A percentile compares a stretch with the other conserved stretches of the same genome.
These are phyloP conservation scores for Veloporphyrellus conicus DNA, from an alignment of 1,284 basidiomycete genomes.

Conservation along the genomic window DNA sequence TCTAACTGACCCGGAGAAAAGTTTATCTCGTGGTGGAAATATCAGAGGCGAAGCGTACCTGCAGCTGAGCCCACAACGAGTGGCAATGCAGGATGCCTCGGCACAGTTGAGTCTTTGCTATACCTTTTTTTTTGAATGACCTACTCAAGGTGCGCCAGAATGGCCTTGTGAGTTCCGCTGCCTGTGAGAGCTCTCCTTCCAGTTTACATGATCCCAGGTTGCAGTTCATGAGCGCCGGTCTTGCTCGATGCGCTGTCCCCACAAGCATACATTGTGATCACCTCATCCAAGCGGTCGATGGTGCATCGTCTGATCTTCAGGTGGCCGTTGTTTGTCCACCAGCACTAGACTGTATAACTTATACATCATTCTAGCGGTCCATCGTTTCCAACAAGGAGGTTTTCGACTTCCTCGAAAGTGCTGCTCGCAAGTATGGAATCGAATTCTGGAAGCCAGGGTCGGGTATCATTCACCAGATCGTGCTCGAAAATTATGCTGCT, in stretches of 20 bases:
- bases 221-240: conserved; percentile 98
- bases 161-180: conserved; percentile 61
- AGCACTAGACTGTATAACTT: conserved; percentile 1
- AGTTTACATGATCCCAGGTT: conserved; percentile 49
- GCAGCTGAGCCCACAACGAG: conserved; percentile 86
- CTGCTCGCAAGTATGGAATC: conserved; percentile 90
- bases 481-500: conserved; percentile 95
- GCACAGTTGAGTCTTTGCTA: conserved; percentile 69
- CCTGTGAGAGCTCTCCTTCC: neutral
- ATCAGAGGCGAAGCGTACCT: conserved; percentile 88
- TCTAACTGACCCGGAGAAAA: conserved; percentile 75
- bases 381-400: conserved; percentile 93
- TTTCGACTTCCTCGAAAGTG: conserved; percentile 96
- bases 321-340: conserved; percentile 36
- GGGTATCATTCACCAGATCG: conserved; percentile 97
- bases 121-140: neutral
- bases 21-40: conserved; percentile 60
- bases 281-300: conserved; percentile 85
- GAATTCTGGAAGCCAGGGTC: conserved; percentile 96
- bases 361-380: conserved; percentile 54
- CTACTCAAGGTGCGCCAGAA: conserved; percentile 43
- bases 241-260: conserved; percentile 80
- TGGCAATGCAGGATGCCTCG: conserved; percentile 99
- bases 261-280: conserved; percentile 96
- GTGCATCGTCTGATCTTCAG: conserved; percentile 80